Evolutionary conservation across 495 filamentous ascomycete genomes (phyloP).

Genomic region (Aspergillus carlsbadensis): DNA sequence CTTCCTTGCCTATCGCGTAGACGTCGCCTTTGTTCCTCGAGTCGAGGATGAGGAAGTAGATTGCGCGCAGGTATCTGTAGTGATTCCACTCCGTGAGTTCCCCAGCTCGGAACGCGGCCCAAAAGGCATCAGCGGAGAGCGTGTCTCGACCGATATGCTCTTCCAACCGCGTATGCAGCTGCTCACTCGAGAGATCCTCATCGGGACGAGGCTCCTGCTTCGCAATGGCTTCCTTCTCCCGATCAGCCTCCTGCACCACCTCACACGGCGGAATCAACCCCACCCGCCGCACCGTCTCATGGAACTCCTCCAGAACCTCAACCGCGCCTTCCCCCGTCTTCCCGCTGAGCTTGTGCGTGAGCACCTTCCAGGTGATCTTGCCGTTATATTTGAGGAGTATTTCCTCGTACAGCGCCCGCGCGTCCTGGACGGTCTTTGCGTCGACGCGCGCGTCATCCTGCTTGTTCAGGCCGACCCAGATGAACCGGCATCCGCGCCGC

Average conservation of each 20-base stretch:
- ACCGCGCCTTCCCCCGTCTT: not conserved
- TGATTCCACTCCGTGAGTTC: not conserved
- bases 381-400: not conserved
- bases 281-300: not conserved
- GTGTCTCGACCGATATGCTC: not conserved
- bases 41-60: not conserved
- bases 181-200: not conserved
- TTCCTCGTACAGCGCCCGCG: not conserved
- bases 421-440: not conserved
- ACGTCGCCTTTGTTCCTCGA: not conserved
- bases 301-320: slow-evolving; percentile 1
- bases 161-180: not conserved
- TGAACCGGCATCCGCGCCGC: not conserved
- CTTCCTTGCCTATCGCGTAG: not conserved
- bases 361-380: not conserved
- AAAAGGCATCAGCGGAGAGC: not conserved
- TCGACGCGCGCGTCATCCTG: not conserved
- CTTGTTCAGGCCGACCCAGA: slow-evolving; percentile 4
- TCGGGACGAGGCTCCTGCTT: no score
- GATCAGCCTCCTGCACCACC: not conserved
- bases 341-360: not conserved
- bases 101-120: not conserved
- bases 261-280: not conserved
- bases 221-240: no score
- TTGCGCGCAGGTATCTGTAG: not conserved